Percentiles rank a stretch among this genome's conserved stretches.
phyloP scores from a whole-genome alignment of 2,329 filamentous ascomycete genomes.

The Gyromitra esculenta region DNA sequence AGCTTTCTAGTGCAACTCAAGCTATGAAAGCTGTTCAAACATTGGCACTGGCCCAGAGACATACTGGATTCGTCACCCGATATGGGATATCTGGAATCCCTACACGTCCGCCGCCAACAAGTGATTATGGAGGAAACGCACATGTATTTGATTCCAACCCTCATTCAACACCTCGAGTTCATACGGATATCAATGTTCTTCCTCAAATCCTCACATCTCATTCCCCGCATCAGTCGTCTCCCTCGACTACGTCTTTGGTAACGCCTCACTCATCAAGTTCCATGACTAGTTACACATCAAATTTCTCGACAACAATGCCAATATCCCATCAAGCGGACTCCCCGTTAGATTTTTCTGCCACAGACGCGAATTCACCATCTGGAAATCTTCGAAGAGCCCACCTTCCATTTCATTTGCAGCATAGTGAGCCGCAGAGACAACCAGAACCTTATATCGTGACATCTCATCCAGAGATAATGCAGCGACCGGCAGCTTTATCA shows the following conservation, averaged over 20 bases:
- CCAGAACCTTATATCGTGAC: constrained; percentile 49
- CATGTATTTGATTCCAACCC: constrained; percentile 54
- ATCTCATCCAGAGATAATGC: constrained; percentile 52
- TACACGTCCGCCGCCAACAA: constrained; percentile 45
- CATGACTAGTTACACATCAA: constrained; percentile 48
- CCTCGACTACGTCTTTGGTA: constrained; percentile 51
- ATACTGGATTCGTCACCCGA: constrained; percentile 52
- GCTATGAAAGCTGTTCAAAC: constrained; percentile 55
- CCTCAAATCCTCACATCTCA: constrained; percentile 52
- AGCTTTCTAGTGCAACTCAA: constrained; percentile 52
- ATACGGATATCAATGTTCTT: constrained; percentile 51
- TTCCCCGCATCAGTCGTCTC: constrained; percentile 52
- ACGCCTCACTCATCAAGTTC: constrained; percentile 53
- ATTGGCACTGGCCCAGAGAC: constrained; percentile 52
- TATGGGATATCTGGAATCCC: constrained; percentile 53
- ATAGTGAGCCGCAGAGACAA: constrained; percentile 54
- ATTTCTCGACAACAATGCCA: constrained; percentile 52
- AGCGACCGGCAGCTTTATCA: constrained; percentile 43
- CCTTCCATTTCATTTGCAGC: constrained; percentile 54
- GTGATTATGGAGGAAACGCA: constrained; percentile 54
- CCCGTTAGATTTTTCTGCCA: constrained; percentile 48
- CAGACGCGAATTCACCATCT: constrained; percentile 48
- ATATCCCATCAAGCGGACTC: constrained; percentile 46
- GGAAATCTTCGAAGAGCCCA: constrained; percentile 51
- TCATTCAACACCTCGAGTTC: constrained; percentile 50